Conservation (phyloP, 2,329 filamentous ascomycete species). For the Diplodia corticola region DNA sequence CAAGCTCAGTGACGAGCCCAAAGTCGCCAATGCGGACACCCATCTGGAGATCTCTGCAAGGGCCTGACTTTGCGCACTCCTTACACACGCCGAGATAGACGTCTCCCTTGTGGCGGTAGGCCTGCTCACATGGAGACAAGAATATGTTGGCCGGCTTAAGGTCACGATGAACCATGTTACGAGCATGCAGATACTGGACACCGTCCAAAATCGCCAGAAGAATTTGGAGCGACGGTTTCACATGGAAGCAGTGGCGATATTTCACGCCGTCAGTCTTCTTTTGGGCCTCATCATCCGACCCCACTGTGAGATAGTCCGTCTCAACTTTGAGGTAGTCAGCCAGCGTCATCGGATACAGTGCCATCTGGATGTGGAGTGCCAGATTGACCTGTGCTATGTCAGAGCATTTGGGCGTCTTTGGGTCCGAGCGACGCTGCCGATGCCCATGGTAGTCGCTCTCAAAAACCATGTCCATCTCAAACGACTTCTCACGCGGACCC, state of each 20-base stretch:
- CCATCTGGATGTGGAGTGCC: constrained; percentile 68
- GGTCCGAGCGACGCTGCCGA: background rate
- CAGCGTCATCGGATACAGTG: constrained; percentile 63
- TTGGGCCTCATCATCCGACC: constrained; percentile 26
- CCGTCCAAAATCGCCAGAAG: constrained; percentile 63
- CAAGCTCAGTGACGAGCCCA: constrained; percentile 61
- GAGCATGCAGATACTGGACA: constrained; percentile 63
- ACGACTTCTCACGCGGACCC: constrained; percentile 8
- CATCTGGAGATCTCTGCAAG: constrained; percentile 40
- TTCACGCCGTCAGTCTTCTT: constrained; percentile 30
- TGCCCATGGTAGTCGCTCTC: constrained; percentile 23
- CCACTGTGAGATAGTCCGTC: background rate
- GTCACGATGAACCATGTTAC: constrained; percentile 65
- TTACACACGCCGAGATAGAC: constrained; percentile 50
- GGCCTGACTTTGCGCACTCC: constrained; percentile 42
- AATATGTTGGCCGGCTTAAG: constrained; percentile 70
- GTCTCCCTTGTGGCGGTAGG: constrained; percentile 43
- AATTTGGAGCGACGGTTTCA: constrained; percentile 57
- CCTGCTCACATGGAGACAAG: constrained; percentile 50
- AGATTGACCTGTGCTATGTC: constrained; percentile 33
- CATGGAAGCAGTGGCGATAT: constrained; percentile 62
- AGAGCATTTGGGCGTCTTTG: background rate
- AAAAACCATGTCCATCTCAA: constrained; percentile 7
- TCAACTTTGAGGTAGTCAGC: constrained; percentile 54
- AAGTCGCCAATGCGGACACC: constrained; percentile 68